Conservation (phyloP, 2,329 filamentous ascomycete genomes). For the Rhynchosporium secalis region DNA sequence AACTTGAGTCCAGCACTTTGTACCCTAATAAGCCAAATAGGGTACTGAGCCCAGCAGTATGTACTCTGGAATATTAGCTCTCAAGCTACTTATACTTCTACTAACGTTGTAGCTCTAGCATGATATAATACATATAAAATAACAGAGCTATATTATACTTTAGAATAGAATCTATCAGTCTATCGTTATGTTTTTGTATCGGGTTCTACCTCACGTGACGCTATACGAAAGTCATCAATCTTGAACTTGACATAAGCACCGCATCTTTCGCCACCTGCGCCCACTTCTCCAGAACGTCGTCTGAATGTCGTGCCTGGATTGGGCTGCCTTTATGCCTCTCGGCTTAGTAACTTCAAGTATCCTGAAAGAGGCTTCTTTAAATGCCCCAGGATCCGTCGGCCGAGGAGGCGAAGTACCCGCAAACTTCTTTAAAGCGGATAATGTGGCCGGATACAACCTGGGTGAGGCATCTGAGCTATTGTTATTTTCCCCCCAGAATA, state of each 20-base stretch:
- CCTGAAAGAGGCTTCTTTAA: background rate
- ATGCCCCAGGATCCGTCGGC: background rate
- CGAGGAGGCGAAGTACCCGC: background rate
- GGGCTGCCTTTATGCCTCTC: background rate
- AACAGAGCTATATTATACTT: no score
- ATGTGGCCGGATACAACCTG: no score
- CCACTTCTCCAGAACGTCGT: background rate
- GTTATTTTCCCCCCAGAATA: background rate
- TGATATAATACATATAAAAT: no score
- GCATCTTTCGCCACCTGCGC: conserved; percentile 2
- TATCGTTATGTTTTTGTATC: background rate
- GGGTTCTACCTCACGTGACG: background rate
- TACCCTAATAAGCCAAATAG: no score
- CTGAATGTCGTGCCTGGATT: background rate
- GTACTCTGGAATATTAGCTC: no score
- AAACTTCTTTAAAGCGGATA: no score
- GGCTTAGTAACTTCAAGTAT: background rate
- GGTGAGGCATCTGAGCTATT: no score
- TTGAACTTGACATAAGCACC: background rate
- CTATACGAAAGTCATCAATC: background rate
- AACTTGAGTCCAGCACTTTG: no score
- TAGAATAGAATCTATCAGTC: no score
- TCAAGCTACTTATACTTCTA: no score
- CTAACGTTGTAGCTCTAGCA: no score
- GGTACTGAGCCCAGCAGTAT: no score